These are phyloP conservation scores for Leishmania gerbilli DNA, from an alignment of 208 protist species.

Conservation along the genomic window DNA sequence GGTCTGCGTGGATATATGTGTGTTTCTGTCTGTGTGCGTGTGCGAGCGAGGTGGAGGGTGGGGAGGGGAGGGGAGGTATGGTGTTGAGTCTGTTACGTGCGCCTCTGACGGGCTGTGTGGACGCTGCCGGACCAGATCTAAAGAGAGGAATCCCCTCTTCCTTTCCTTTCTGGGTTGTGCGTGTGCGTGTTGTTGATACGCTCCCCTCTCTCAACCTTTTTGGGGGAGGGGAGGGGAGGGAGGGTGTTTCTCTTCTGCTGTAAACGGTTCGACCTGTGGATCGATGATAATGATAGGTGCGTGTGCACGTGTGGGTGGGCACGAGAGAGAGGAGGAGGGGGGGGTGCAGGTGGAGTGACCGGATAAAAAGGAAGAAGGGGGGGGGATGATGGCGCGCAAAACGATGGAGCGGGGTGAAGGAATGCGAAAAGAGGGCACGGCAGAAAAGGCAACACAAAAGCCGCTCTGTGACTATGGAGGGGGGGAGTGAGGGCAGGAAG, in stretches of 20 bases:
- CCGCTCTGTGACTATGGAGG: too few relatives aligned
- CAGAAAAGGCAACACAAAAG: too few relatives aligned
- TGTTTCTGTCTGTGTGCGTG: too few relatives aligned
- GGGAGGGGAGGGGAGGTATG: not conserved
- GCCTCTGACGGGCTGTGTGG: not conserved
- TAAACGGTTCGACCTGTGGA: not conserved
- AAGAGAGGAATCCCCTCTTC: not conserved
- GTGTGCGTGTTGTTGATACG: not conserved
- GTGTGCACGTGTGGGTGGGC: not conserved
- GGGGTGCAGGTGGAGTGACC: too few relatives aligned
- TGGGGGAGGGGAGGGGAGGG: too few relatives aligned
- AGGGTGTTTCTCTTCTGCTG: not conserved
- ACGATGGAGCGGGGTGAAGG: too few relatives aligned
- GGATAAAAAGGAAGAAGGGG: too few relatives aligned
- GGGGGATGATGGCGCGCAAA: too few relatives aligned
- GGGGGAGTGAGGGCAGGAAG: too few relatives aligned
- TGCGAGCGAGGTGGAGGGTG: not conserved
- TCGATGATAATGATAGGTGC: not conserved
- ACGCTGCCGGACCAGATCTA: not conserved
- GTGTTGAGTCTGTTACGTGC: not conserved
- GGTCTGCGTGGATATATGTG: too few relatives aligned
- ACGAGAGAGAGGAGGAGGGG: too few relatives aligned
- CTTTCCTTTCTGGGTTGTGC: not conserved
- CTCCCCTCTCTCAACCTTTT: not conserved
- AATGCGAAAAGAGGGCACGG: too few relatives aligned